Conservation (phyloP, 2,329 filamentous ascomycete species). For the Talaromyces sp. region DNA sequence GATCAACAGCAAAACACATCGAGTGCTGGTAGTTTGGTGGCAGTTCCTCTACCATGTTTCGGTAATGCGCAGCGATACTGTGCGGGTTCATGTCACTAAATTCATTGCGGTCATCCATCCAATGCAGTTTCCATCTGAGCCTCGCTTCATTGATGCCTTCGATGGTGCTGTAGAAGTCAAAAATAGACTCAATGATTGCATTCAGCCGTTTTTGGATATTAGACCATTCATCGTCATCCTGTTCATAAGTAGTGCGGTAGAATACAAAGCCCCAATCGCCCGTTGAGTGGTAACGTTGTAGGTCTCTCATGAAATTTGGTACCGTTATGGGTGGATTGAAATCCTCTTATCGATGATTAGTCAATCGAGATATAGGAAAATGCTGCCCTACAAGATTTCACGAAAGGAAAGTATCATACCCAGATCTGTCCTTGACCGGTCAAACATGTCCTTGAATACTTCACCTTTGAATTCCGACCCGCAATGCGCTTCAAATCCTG, state of each 20-base stretch:
- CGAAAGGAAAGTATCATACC: neutral
- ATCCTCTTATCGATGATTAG: neutral
- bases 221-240: slow-evolving; percentile 4
- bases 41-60: neutral
- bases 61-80: neutral
- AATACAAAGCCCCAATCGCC: slow-evolving; percentile 6
- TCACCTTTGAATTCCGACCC: slow-evolving; percentile 9
- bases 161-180: slow-evolving; percentile 6
- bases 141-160: slow-evolving; percentile 3
- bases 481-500: slow-evolving; percentile 7
- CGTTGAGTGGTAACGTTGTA: neutral
- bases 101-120: neutral
- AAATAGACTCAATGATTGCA: slow-evolving; percentile 1
- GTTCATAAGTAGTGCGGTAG: slow-evolving; percentile 3
- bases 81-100: neutral
- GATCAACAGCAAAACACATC: slow-evolving; percentile 4
- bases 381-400: too few species aligned
- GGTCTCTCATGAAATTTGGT: neutral
- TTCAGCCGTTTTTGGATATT: neutral
- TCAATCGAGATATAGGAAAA: neutral
- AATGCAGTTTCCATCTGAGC: slow-evolving; percentile 6
- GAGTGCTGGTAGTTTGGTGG: slow-evolving; percentile 5
- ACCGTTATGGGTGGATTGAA: neutral
- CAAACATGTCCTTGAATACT: slow-evolving; percentile 4
- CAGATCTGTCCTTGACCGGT: neutral